Conservation (phyloP, 352 stramenopile genomes). For the Phytophthora uliginosa region DNA sequence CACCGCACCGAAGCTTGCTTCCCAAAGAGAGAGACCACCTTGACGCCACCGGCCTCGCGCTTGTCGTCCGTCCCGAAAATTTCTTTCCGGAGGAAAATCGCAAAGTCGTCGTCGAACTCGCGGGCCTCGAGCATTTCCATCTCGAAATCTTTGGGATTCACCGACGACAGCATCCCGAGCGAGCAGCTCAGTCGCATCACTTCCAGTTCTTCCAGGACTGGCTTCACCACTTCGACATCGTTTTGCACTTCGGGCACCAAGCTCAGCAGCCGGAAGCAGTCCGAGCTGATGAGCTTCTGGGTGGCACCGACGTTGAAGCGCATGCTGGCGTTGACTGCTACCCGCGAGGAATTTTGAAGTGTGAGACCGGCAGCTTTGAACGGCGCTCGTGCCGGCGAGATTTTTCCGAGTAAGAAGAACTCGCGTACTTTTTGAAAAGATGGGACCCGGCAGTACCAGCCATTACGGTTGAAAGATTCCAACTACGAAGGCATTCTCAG, state of each 20-base stretch:
- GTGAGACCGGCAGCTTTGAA: conserved; percentile 3
- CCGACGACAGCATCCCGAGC: conserved; percentile 57
- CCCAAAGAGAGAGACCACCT: conserved; percentile 65
- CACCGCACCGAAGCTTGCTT: conserved; percentile 63
- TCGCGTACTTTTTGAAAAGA: conserved; percentile 1
- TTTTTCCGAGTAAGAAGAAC: conserved; percentile 4
- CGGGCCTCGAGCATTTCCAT: conserved; percentile 56
- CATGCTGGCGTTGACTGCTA: conserved; percentile 21
- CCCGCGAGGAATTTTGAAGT: conserved; percentile 17
- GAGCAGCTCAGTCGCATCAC: conserved; percentile 71
- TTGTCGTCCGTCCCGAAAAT: conserved; percentile 43
- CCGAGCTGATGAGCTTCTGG: conserved; percentile 33
- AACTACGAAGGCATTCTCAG: not conserved
- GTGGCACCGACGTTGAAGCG: conserved; percentile 21
- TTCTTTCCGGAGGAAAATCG: conserved; percentile 62
- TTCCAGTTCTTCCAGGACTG: conserved; percentile 73
- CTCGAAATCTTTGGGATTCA: conserved; percentile 67
- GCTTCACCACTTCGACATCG: conserved; percentile 76
- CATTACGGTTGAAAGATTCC: not conserved
- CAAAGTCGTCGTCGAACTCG: conserved; percentile 78
- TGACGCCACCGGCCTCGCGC: conserved; percentile 21
- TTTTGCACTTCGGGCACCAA: conserved; percentile 70
- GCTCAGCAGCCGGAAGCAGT: conserved; percentile 69
- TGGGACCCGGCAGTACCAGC: conserved; percentile 14
- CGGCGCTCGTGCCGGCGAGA: not conserved